Evolutionary conservation across 2,329 filamentous ascomycete genomes (phyloP).

Genomic region (Colletotrichum sp.): DNA sequence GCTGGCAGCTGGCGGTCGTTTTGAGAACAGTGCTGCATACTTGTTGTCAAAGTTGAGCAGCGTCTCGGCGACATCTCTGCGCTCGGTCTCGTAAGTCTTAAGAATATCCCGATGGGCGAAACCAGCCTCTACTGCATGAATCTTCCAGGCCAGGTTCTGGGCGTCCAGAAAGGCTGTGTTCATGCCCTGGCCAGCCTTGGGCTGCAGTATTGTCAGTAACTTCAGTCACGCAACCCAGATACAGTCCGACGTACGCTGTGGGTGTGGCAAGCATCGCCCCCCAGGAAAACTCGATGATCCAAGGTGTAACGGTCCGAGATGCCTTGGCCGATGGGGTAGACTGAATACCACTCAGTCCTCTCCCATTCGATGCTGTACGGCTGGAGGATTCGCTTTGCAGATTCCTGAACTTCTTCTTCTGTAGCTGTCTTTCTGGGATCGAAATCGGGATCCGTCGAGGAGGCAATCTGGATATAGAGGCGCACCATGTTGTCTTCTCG

Average conservation of each 20-base stretch:
- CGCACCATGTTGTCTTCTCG: slow-evolving; percentile 68
- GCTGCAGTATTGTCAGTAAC: slow-evolving; percentile 46
- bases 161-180: slow-evolving; percentile 82
- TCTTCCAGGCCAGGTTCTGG: slow-evolving; percentile 94
- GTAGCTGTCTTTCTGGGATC: slow-evolving; percentile 68
- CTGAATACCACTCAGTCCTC: slow-evolving; percentile 75
- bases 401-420: slow-evolving; percentile 66
- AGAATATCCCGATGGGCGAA: slow-evolving; percentile 79
- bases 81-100: slow-evolving; percentile 85
- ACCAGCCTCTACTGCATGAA: slow-evolving; percentile 86
- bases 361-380: slow-evolving; percentile 74
- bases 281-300: slow-evolving; percentile 74
- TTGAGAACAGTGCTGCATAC: slow-evolving; percentile 89
- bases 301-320: slow-evolving; percentile 72
- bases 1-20: slow-evolving; percentile 73
- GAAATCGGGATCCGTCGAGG: slow-evolving; percentile 65
- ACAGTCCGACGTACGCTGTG: slow-evolving; percentile 64
- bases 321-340: slow-evolving; percentile 78
- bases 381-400: slow-evolving; percentile 68
- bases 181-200: slow-evolving; percentile 82
- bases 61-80: slow-evolving; percentile 83
- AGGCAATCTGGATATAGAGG: slow-evolving; percentile 72
- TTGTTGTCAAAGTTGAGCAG: slow-evolving; percentile 86
- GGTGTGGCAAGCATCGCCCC: slow-evolving; percentile 80
- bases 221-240: background rate